Evolutionary conservation across 805 yeast genomes (phyloP), one percentile per base, ranked within the genome.

Genomic region (Priceomyces castillae): DNA sequence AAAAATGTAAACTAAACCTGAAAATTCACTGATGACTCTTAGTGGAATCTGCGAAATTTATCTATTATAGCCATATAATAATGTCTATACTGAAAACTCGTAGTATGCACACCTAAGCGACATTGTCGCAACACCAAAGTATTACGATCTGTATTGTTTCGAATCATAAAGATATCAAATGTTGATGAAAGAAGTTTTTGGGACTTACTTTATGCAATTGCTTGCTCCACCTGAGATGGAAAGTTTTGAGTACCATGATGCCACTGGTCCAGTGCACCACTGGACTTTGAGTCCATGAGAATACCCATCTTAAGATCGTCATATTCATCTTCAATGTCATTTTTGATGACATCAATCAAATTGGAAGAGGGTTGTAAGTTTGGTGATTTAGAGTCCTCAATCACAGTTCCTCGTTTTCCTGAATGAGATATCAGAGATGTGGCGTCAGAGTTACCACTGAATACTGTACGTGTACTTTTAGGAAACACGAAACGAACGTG

Each of bases 401-500:
- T 5, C n/a, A 11, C 31, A 11, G 31, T 12, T 4, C 5, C 12
- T 5, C 5, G 15, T 28, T 28, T 28, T 5, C 5, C 31, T 20
- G 39, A 40, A 12, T 22, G 7, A n/a, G 22, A 23, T 14, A 9
- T 10, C 10, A 22, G 17, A 15, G n/a, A 3, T n/a, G 38, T 40
- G 3, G 10, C 20, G 23, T 19, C 37, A 22, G 12, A 14, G 15
- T 28, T 7, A 7, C 34, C 28, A 17, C 22, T 30, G 14, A 10
- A 14, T 25, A 7, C 33, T 18, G 40, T 10, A 30, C n/a, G 17
- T 23, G 26, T 37, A 6, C 17, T 26, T 23, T 28, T 23, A 19
- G 25, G 43, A 36, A 18, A 39, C 18, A n/a, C 37, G 42, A 39
- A 42, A 28, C 42, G 48, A 23, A 42, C 46, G 15, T 39, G 43